Evolutionary conservation across 768 basidiomycete genomes (phyloP), one percentile per base, ranked within the genome.

Genomic region (Lanmaoa pseudosensibilis): DNA sequence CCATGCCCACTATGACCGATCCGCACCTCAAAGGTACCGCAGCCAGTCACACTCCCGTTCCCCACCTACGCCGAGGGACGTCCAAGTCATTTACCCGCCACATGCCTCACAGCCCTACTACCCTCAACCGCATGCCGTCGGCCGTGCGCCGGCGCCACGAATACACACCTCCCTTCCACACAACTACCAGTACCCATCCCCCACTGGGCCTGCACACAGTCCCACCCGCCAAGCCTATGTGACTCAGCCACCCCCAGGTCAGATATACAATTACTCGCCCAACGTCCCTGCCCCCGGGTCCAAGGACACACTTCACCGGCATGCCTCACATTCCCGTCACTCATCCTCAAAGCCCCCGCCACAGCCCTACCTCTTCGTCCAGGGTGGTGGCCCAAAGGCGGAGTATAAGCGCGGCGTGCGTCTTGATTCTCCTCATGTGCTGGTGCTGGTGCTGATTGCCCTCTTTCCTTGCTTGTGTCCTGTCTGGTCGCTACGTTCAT

Each of bases 351-450:
- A 64, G 43, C 56, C 52, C 18, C 65, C 59, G 37, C 50, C 67
- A 44, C 68, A 68, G 50, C 60, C 69, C 41, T 70, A 66, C 23
- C 59, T 68, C 50, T 46, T 65, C 46, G 68, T 68, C 38, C 60
- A 53, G 19, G 40, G 66, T 34, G 69, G 66, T 40, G 66, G 69
- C 10, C 69, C 69, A 48, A 70, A 61, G 37, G 64, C 68, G 47
- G 71, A 71, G 48, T 71, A 70, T 37, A 72, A 69, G 47, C 71
- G 56, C 43, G 69, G 69, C 8, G 69, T 71, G 38, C 67, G 69
- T 69, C 53, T 41, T 43, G 33, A 15, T 55, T 53, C 40, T 43
- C 23, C 30, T 65, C 52, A 50, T 55, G 48, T 63, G 51, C 21
- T 50, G 41, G 19, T 62, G 25, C 54, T 49, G 45, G 30, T 60